phyloP scores from a whole-genome alignment of 176 grass and related monocot species.

The Aechmea fasciata region DNA sequence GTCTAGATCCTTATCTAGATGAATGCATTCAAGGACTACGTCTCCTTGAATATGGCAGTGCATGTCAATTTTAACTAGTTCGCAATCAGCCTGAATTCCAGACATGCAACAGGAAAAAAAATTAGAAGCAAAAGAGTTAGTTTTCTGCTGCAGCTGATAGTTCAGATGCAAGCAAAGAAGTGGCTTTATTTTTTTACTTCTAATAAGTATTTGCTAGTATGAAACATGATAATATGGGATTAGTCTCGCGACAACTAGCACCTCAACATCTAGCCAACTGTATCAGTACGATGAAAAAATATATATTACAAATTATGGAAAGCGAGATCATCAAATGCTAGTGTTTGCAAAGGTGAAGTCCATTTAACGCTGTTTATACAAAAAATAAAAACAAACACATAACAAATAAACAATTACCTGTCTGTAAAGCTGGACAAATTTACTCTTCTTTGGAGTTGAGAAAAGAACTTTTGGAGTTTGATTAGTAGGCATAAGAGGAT shows the following conservation, averaged over 20 bases:
- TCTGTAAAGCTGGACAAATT: slow-evolving; percentile 49
- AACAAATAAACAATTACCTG: slow-evolving; percentile 40
- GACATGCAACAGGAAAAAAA: slow-evolving; percentile 19
- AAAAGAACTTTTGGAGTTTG: slow-evolving; percentile 76
- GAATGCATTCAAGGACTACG: slow-evolving; percentile 77
- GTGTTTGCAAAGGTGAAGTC: background rate
- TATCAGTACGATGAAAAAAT: too few species aligned
- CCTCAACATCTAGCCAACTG: too few species aligned
- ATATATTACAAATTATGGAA: too few species aligned
- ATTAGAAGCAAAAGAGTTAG: slow-evolving; percentile 11
- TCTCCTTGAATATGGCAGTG: slow-evolving; percentile 87
- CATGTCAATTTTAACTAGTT: slow-evolving; percentile 73
- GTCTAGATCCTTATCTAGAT: slow-evolving; percentile 59
- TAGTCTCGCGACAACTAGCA: too few species aligned
- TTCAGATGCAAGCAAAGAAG: background rate
- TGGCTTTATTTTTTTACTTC: background rate
- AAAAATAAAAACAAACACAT: slow-evolving; percentile 11
- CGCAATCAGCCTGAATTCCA: slow-evolving; percentile 64
- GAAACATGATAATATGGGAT: too few species aligned
- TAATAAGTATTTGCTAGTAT: too few species aligned
- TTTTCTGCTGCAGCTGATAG: slow-evolving; percentile 5
- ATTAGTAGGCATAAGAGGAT: slow-evolving; percentile 58
- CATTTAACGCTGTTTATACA: background rate
- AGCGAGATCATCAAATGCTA: too few species aligned
- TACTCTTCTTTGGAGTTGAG: slow-evolving; percentile 73